Evolutionary conservation across 345 rosid species (phyloP).

Genomic region (Syzygium grande): DNA sequence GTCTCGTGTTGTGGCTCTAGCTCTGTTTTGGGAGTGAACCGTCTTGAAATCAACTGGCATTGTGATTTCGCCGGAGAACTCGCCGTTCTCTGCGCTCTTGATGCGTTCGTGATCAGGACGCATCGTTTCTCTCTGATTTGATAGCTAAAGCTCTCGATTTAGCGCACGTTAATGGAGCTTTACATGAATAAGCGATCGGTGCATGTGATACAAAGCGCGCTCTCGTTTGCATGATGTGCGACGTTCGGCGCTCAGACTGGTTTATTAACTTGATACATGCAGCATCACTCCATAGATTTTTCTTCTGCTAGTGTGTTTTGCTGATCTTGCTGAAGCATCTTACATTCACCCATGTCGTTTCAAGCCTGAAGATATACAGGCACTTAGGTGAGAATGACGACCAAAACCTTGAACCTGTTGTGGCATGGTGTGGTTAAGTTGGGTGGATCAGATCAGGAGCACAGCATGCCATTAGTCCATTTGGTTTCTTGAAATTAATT

Average conservation of each 20-base stretch:
- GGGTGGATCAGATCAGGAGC: not conserved
- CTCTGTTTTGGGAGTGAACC: not conserved
- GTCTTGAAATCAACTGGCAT: not conserved
- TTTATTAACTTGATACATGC: not conserved
- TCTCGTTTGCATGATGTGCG: not conserved
- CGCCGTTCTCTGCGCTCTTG: not conserved
- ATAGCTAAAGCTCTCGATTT: not conserved
- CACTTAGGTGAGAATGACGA: not conserved
- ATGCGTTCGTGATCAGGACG: not conserved
- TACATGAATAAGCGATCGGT: not conserved
- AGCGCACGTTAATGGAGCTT: not conserved
- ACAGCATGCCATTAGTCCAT: not conserved
- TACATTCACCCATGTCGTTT: not conserved
- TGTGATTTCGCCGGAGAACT: not conserved
- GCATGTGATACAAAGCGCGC: not conserved
- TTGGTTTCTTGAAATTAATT: not conserved
- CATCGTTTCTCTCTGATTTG: not conserved
- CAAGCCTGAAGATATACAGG: not conserved
- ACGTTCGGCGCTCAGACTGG: not conserved
- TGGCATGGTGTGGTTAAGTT: not conserved
- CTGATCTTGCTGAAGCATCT: not conserved
- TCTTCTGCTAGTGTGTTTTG: not conserved
- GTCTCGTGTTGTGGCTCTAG: not conserved
- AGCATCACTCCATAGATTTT: not conserved
- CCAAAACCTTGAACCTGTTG: not conserved